Evolutionary conservation across 2,329 filamentous ascomycete species (phyloP).

Genomic region (Diaporthe nobilis): DNA sequence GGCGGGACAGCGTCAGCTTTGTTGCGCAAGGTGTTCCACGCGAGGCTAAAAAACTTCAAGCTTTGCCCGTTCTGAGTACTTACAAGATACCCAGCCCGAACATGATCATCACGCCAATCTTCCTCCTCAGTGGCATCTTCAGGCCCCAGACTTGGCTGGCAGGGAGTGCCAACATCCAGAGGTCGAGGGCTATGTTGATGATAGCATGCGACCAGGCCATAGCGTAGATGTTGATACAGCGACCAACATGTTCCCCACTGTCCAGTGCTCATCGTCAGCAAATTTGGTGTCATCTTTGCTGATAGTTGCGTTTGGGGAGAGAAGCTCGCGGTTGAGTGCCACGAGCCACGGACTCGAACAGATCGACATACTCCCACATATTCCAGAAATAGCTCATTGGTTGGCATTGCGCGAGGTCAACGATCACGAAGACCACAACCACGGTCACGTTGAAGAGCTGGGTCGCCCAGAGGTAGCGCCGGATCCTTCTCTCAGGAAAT

Average conservation of each 20-base stretch:
- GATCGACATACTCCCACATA: constrained; percentile 13
- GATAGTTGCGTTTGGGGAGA: background rate
- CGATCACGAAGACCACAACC: constrained; percentile 5
- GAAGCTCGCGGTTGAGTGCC: too few species aligned
- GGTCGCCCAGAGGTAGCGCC: constrained; percentile 16
- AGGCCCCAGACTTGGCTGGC: constrained; percentile 23
- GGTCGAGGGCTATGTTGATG: constrained; percentile 26
- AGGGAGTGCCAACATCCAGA: constrained; percentile 28
- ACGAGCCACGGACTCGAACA: too few species aligned
- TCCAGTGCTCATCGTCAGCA: background rate
- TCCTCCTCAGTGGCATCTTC: constrained; percentile 28
- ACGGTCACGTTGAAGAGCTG: constrained; percentile 16
- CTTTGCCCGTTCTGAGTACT: background rate
- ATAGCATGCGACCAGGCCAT: constrained; percentile 34
- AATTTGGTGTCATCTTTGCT: background rate
- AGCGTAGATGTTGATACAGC: constrained; percentile 25
- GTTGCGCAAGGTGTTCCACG: background rate
- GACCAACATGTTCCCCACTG: constrained; percentile 11
- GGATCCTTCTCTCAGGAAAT: background rate
- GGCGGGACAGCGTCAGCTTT: background rate
- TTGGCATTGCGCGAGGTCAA: constrained; percentile 4
- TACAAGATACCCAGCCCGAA: constrained; percentile 32
- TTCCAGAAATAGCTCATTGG: constrained; percentile 30
- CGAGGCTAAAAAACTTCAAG: background rate
- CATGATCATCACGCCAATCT: constrained; percentile 26